A percentile compares a stretch with the other conserved stretches of the same genome.
phyloP scores from a whole-genome alignment of 2,329 filamentous ascomycete genomes.

The Phaeosphaeriaceae sp. region DNA sequence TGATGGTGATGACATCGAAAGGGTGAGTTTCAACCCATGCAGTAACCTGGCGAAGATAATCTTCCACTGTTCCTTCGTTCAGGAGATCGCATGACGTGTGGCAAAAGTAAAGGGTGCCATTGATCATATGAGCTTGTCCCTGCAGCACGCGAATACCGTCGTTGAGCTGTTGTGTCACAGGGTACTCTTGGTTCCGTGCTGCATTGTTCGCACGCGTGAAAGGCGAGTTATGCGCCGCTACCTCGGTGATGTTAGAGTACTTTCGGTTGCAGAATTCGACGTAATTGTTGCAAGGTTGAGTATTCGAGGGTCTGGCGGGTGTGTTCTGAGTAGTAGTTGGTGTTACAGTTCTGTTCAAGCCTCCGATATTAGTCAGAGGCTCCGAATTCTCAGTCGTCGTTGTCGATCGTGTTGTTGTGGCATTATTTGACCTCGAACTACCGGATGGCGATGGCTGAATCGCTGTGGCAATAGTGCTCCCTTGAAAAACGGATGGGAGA shows the following conservation, averaged over 20 bases:
- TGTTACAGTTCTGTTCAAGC: constrained; percentile 35
- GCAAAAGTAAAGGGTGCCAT: constrained; percentile 76
- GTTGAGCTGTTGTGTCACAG: constrained; percentile 48
- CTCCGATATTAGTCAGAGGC: constrained; percentile 36
- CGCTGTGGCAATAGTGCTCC: constrained; percentile 33
- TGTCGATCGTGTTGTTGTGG: constrained; percentile 23
- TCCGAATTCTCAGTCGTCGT: constrained; percentile 16
- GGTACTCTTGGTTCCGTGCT: constrained; percentile 46
- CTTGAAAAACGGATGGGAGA: constrained; percentile 37
- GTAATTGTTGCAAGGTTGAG: constrained; percentile 52
- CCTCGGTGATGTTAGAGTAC: constrained; percentile 52
- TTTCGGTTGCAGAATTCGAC: constrained; percentile 48
- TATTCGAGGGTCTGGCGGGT: constrained; percentile 44
- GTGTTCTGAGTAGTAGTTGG: constrained; percentile 31
- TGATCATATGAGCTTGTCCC: constrained; percentile 65
- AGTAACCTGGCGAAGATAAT: constrained; percentile 73
- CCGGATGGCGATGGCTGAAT: constrained; percentile 21
- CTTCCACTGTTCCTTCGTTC: constrained; percentile 79
- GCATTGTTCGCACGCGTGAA: constrained; percentile 45
- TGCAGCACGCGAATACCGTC: constrained; percentile 58
- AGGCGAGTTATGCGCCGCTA: constrained; percentile 50
- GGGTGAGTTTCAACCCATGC: constrained; percentile 79
- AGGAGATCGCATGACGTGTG: constrained; percentile 86
- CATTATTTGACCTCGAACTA: constrained; percentile 28
- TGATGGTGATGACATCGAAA: constrained; percentile 87